Evolutionary conservation across 2,329 filamentous ascomycete genomes (phyloP).

Genomic region (Colletotrichum phormii): DNA sequence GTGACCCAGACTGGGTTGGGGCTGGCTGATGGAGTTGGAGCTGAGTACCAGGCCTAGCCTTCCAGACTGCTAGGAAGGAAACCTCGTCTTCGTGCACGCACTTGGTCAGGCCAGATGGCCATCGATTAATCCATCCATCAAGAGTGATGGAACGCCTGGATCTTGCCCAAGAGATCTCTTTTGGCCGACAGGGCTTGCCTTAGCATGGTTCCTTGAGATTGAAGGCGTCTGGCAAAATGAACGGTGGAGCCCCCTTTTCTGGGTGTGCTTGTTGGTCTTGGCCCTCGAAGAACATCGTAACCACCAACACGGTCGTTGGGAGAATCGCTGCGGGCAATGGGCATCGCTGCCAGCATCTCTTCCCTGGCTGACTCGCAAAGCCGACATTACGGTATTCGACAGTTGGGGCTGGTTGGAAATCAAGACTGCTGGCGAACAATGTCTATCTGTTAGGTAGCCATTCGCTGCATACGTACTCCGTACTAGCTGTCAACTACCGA

Average conservation of each 20-base stretch:
- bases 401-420: not conserved
- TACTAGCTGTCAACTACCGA: not conserved
- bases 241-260: not conserved
- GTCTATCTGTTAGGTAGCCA: not conserved
- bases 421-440: not conserved
- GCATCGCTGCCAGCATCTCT: not conserved
- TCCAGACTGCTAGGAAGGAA: not conserved
- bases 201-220: constrained; percentile 1
- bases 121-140: not conserved
- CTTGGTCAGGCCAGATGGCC: not conserved
- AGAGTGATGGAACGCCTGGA: not conserved
- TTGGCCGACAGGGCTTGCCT: not conserved
- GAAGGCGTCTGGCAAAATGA: constrained; percentile 17
- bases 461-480: not conserved
- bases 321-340: not conserved
- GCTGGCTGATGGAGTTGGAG: not conserved
- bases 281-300: not conserved
- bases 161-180: not conserved
- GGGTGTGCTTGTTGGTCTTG: not conserved
- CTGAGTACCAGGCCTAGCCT: constrained; percentile 7
- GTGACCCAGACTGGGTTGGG: not conserved
- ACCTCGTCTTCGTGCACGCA: not conserved
- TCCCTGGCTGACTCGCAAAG: not conserved
- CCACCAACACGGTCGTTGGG: not conserved
- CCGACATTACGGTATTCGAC: not conserved